phyloP scores from a whole-genome alignment of 2,329 filamentous ascomycete genomes.

The Aspergillus jensenii region DNA sequence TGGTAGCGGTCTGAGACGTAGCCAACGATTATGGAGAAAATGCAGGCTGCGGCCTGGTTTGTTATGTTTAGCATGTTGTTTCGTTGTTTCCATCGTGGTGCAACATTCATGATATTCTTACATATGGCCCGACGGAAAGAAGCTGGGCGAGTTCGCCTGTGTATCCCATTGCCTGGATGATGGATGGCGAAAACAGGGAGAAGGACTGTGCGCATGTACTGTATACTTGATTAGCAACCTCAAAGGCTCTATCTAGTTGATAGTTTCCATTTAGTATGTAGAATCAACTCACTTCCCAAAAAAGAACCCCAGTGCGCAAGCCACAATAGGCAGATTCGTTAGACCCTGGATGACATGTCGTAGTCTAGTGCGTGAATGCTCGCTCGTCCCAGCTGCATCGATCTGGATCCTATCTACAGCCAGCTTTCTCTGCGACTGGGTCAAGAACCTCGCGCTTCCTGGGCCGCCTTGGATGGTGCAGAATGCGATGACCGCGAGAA shows the following conservation, averaged over 20 bases:
- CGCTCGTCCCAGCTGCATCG: constrained; percentile 6
- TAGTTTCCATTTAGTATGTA: no score
- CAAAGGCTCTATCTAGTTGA: neutral
- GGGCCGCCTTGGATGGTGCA: neutral
- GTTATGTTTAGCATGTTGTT: neutral
- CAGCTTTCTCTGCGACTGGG: neutral
- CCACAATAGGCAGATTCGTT: neutral
- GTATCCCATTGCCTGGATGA: constrained; percentile 12
- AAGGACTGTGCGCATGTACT: constrained; percentile 11
- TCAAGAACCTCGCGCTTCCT: neutral
- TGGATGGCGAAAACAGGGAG: constrained; percentile 12
- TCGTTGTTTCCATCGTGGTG: no score
- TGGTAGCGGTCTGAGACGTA: constrained; percentile 8
- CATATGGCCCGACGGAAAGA: constrained; percentile 8
- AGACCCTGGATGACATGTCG: neutral
- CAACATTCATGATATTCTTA: neutral
- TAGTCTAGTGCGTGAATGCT: neutral
- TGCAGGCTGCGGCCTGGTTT: constrained; percentile 3
- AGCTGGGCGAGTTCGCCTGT: constrained; percentile 11
- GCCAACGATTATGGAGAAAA: constrained; percentile 1
- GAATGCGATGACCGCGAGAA: constrained; percentile 1
- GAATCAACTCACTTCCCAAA: constrained; percentile 5
- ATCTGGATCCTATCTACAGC: constrained; percentile 1
- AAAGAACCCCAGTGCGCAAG: constrained; percentile 8
- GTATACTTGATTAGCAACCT: neutral